Percentiles rank a stretch among this genome's conserved stretches.
phyloP scores from a whole-genome alignment of 2,329 filamentous ascomycete genomes.

The Dendrostoma leiphaemia region DNA sequence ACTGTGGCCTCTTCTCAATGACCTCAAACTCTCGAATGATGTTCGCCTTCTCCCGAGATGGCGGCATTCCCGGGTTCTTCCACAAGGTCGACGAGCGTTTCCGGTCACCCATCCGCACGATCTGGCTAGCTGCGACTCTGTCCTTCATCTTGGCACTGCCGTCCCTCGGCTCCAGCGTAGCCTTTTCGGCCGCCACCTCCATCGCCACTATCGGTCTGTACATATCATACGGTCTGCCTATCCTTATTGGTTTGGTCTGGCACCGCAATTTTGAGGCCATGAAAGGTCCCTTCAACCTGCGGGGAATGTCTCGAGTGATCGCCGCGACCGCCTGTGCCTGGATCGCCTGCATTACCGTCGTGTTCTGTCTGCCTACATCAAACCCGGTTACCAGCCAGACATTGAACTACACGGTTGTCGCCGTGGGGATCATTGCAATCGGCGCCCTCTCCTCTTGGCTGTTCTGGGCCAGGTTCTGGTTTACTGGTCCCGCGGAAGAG shows the following conservation, averaged over 20 bases:
- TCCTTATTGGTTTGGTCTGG: conserved; percentile 53
- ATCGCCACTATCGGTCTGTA: conserved; percentile 60
- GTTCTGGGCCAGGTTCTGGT: conserved; percentile 52
- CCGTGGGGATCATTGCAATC: conserved; percentile 54
- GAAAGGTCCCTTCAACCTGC: conserved; percentile 56
- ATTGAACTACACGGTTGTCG: conserved; percentile 58
- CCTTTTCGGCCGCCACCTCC: conserved; percentile 56
- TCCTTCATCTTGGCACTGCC: conserved; percentile 55
- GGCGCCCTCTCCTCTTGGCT: conserved; percentile 48
- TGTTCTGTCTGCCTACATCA: conserved; percentile 55
- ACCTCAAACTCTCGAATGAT: conserved; percentile 59
- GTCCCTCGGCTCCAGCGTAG: conserved; percentile 52
- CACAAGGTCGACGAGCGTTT: conserved; percentile 50
- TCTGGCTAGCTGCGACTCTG: conserved; percentile 54
- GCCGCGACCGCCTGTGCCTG: conserved; percentile 47
- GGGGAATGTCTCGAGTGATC: conserved; percentile 42
- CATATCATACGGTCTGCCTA: conserved; percentile 56
- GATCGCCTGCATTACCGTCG: conserved; percentile 54
- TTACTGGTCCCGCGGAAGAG: conserved; percentile 53
- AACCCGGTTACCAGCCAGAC: conserved; percentile 57
- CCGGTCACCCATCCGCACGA: conserved; percentile 47
- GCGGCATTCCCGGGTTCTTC: conserved; percentile 55
- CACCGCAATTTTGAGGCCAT: conserved; percentile 43
- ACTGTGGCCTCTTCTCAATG: conserved; percentile 57
- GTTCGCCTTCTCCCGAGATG: conserved; percentile 56